These are phyloP conservation scores for Phtheirospermum japonicum DNA, from an alignment of 257 asterid species.

Conservation along the genomic window DNA sequence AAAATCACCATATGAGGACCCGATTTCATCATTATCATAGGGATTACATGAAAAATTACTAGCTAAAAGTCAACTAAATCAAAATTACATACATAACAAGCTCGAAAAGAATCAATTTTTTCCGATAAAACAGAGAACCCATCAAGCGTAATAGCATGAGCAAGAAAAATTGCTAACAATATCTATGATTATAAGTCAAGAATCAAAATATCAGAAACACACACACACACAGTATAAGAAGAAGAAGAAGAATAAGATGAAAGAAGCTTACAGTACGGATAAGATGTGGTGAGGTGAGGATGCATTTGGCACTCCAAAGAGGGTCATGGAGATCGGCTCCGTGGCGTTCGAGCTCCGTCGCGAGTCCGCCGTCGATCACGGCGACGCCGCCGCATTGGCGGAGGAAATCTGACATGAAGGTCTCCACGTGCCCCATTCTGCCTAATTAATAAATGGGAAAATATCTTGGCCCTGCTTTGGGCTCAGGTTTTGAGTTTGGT, in stretches of 20 bases:
- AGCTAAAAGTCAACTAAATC: conserved; percentile 2
- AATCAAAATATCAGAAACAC: neutral
- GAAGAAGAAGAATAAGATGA: no score
- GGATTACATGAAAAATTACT: conserved; percentile 21
- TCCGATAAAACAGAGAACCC: neutral
- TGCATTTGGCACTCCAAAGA: conserved; percentile 94
- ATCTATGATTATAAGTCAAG: neutral
- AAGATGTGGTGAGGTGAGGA: conserved; percentile 75
- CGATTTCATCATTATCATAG: neutral
- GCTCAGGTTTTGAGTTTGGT: conserved; percentile 12
- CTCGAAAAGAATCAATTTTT: neutral
- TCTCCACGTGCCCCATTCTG: conserved; percentile 48
- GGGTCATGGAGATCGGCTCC: conserved; percentile 89
- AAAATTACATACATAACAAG: conserved; percentile 11
- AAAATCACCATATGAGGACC: conserved; percentile 18
- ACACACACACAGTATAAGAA: neutral
- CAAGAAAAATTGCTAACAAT: neutral
- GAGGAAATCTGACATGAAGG: conserved; percentile 57
- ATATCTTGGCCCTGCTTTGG: conserved; percentile 11
- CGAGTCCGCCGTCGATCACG: conserved; percentile 89
- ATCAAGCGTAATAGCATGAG: neutral
- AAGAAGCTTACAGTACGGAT: conserved; percentile 53
- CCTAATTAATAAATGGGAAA: conserved; percentile 11
- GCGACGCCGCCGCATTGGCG: conserved; percentile 68
- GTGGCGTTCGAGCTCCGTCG: conserved; percentile 87